A percentile compares a stretch with the other conserved stretches of the same genome.
Conservation (phyloP, 2,329 filamentous ascomycete species). For the Beauveria rudraprayagi region DNA sequence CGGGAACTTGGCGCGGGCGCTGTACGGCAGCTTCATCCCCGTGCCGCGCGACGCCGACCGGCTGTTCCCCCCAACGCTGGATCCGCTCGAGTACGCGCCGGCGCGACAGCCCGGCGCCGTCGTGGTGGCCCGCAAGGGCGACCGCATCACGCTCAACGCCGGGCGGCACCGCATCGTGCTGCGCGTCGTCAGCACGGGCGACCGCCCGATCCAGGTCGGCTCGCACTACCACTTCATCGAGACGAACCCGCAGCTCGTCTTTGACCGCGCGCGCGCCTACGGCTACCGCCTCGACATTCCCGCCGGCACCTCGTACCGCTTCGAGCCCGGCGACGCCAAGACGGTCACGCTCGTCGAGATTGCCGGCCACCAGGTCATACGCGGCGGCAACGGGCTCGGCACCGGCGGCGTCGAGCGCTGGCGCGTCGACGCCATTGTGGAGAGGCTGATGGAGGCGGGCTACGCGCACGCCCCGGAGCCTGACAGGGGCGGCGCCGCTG, state of each 20-base stretch:
- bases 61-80: conserved; percentile 54
- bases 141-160: conserved; percentile 61
- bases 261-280: conserved; percentile 75
- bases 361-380: conserved; percentile 68
- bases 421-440: conserved; percentile 57
- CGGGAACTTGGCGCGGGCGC: conserved; percentile 74
- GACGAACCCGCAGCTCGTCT: conserved; percentile 81
- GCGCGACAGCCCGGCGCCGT: conserved; percentile 72
- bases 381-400: conserved; percentile 76
- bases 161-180: conserved; percentile 66
- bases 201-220: conserved; percentile 70
- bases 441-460: conserved; percentile 59
- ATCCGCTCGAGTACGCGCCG: conserved; percentile 57
- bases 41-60: conserved; percentile 51
- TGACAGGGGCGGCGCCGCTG: conserved; percentile 54
- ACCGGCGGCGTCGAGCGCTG: conserved; percentile 60
- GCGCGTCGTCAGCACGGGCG: conserved; percentile 80
- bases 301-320: conserved; percentile 84
- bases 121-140: conserved; percentile 61
- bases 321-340: conserved; percentile 88
- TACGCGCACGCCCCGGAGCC: conserved; percentile 75
- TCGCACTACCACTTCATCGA: conserved; percentile 97
- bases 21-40: conserved; percentile 88
- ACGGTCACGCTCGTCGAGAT: conserved; percentile 88
- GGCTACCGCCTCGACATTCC: conserved; percentile 84